Evolutionary conservation across 805 yeast species (phyloP).

Genomic region (Kazachstania viticola): DNA sequence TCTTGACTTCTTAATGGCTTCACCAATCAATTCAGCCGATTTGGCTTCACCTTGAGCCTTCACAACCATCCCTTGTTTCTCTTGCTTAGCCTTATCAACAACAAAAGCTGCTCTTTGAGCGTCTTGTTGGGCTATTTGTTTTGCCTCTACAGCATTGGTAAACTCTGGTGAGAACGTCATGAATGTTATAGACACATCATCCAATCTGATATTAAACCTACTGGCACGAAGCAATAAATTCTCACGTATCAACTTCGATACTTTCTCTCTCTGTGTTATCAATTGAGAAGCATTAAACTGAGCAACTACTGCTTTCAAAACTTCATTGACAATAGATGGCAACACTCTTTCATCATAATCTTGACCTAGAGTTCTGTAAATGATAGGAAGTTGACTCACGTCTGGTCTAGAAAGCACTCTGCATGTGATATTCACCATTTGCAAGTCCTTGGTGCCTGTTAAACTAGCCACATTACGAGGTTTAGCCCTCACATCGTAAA

Average conservation of each 20-base stretch:
- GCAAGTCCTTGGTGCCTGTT: slow-evolving; percentile 96
- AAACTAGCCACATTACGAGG: slow-evolving; percentile 93
- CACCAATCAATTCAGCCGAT: slow-evolving; percentile 97
- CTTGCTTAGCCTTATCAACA: slow-evolving; percentile 95
- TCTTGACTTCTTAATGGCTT: slow-evolving; percentile 90
- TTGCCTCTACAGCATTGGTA: slow-evolving; percentile 94
- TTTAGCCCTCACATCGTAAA: slow-evolving; percentile 92
- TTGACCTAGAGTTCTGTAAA: slow-evolving; percentile 83
- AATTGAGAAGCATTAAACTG: slow-evolving; percentile 97
- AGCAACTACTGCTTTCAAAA: slow-evolving; percentile 90
- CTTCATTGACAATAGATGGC: slow-evolving; percentile 97
- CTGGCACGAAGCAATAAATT: slow-evolving; percentile 83
- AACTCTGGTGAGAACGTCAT: slow-evolving; percentile 98
- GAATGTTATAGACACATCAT: slow-evolving; percentile 90
- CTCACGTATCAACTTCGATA: slow-evolving; percentile 82
- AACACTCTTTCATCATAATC: slow-evolving; percentile 96
- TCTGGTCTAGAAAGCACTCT: slow-evolving; percentile 91
- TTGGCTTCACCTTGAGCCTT: slow-evolving; percentile 98
- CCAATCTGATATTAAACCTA: slow-evolving; percentile 75
- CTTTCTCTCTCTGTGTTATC: slow-evolving; percentile 97
- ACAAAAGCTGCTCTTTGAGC: slow-evolving; percentile 97
- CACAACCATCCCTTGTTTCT: slow-evolving; percentile 92
- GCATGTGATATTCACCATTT: slow-evolving; percentile 98
- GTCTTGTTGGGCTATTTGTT: slow-evolving; percentile 98
- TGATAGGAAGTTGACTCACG: slow-evolving; percentile 61